A percentile compares a stretch with the other conserved stretches of the same genome.
These are phyloP conservation scores for Musa beccarii DNA, from an alignment of 176 grass and related monocot genomes.

Conservation along the genomic window DNA sequence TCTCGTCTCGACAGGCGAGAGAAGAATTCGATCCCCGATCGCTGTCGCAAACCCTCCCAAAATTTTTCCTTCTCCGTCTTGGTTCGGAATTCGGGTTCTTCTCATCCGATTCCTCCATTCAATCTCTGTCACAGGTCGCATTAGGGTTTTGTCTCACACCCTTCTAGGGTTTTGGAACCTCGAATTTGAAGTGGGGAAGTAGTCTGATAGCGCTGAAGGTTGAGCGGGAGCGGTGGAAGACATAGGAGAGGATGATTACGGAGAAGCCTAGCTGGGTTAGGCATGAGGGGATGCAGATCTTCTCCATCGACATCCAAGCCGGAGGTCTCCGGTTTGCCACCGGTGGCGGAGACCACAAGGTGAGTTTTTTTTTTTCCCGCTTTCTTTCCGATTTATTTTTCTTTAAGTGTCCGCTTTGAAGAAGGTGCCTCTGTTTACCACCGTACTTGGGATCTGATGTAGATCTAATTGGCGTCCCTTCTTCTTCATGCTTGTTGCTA, in stretches of 20 bases:
- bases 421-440: background rate
- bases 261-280: conserved; percentile 88
- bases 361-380: background rate
- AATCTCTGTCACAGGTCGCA: background rate
- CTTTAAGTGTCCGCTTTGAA: background rate
- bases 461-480: no score
- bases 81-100: background rate
- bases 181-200: background rate
- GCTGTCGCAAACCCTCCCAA: no score
- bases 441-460: background rate
- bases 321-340: conserved; percentile 72
- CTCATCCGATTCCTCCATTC: background rate
- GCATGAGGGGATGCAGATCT: conserved; percentile 94
- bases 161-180: conserved; percentile 4
- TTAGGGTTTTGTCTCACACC: conserved; percentile 8
- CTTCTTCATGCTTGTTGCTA: no score
- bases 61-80: background rate
- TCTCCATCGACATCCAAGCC: conserved; percentile 97
- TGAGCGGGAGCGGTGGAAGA: background rate
- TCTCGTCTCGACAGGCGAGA: no score
- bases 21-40: no score
- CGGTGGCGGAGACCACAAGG: conserved; percentile 97
- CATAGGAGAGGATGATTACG: conserved; percentile 47
- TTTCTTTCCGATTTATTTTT: background rate
- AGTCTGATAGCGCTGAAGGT: background rate